A percentile compares a stretch with the other conserved stretches of the same genome.
phyloP scores from a whole-genome alignment of 2,329 filamentous ascomycete species.

The Claviceps maximensis region DNA sequence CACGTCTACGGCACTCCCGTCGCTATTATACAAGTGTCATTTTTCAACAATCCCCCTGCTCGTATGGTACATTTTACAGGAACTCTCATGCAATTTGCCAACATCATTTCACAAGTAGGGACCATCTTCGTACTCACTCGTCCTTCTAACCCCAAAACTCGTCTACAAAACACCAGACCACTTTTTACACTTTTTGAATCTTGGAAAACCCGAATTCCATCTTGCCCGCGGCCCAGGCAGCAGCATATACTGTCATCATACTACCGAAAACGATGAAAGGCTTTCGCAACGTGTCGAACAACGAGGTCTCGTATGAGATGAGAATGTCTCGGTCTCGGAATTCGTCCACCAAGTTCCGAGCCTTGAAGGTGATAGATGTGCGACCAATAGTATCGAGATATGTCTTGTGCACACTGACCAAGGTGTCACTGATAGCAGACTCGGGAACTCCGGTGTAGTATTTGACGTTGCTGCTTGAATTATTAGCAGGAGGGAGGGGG shows the following conservation, averaged over 20 bases:
- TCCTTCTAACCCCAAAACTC: not conserved
- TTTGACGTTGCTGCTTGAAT: constrained; percentile 57
- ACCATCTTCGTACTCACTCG: not conserved
- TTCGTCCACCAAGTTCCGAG: constrained; percentile 82
- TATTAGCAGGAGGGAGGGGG: constrained; percentile 12
- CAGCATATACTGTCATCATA: constrained; percentile 58
- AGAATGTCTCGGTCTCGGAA: constrained; percentile 71
- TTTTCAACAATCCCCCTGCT: constrained; percentile 7
- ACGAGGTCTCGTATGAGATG: constrained; percentile 77
- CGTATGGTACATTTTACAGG: constrained; percentile 8
- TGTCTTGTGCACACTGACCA: constrained; percentile 58
- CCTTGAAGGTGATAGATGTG: constrained; percentile 66
- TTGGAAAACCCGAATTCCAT: constrained; percentile 66
- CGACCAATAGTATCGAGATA: constrained; percentile 91
- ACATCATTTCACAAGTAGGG: not conserved
- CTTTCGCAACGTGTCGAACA: constrained; percentile 65
- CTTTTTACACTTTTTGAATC: constrained; percentile 17
- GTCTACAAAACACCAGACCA: not conserved
- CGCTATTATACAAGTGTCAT: constrained; percentile 8
- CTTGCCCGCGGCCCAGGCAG: constrained; percentile 61
- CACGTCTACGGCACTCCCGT: not conserved
- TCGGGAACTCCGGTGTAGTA: constrained; percentile 61
- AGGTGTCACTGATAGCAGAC: constrained; percentile 44
- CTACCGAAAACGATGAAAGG: constrained; percentile 69
- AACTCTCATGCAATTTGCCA: not conserved